Conservation (phyloP, 192 early-diverging fungal genomes). For the Gamsiella multidivaricata region DNA sequence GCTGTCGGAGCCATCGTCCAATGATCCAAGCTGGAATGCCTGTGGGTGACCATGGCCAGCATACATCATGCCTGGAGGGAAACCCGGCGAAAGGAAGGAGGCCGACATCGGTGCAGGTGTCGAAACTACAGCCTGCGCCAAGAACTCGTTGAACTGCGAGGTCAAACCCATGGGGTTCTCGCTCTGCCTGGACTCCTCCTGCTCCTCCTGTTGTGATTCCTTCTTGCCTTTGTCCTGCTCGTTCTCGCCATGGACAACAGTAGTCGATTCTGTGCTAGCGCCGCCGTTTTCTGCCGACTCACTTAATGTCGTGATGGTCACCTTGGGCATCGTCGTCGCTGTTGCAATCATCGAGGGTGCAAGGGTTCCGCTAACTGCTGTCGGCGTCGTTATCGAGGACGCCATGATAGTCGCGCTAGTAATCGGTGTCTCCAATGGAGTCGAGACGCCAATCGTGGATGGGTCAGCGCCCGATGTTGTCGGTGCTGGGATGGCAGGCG, state of each 20-base stretch:
- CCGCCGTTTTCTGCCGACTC: constrained; percentile 33
- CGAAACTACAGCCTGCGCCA: constrained; percentile 48
- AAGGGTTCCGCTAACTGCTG: constrained; percentile 12
- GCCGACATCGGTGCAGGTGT: constrained; percentile 28
- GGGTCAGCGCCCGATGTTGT: too few relatives aligned
- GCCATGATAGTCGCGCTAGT: constrained; percentile 7
- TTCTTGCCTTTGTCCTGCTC: constrained; percentile 21
- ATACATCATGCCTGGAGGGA: constrained; percentile 35
- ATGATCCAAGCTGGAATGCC: constrained; percentile 28
- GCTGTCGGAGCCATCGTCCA: constrained; percentile 31
- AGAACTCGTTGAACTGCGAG: constrained; percentile 52
- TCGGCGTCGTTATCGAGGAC: constrained; percentile 9
- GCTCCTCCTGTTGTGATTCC: constrained; percentile 7
- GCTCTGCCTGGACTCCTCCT: constrained; percentile 7
- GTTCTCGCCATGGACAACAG: constrained; percentile 39
- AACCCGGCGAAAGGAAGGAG: constrained; percentile 20
- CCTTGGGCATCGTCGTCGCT: constrained; percentile 45
- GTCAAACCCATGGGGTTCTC: constrained; percentile 49
- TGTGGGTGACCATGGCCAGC: constrained; percentile 21
- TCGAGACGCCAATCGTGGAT: constrained; percentile 7
- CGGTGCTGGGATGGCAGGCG: neutral
- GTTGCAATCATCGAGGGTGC: constrained; percentile 53
- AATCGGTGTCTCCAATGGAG: constrained; percentile 10
- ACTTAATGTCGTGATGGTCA: constrained; percentile 47
- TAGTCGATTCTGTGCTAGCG: constrained; percentile 26